Percentiles rank a stretch among this genome's conserved stretches.
phyloP scores from a whole-genome alignment of 345 rosid genomes.

The Geranium rotundifolium region DNA sequence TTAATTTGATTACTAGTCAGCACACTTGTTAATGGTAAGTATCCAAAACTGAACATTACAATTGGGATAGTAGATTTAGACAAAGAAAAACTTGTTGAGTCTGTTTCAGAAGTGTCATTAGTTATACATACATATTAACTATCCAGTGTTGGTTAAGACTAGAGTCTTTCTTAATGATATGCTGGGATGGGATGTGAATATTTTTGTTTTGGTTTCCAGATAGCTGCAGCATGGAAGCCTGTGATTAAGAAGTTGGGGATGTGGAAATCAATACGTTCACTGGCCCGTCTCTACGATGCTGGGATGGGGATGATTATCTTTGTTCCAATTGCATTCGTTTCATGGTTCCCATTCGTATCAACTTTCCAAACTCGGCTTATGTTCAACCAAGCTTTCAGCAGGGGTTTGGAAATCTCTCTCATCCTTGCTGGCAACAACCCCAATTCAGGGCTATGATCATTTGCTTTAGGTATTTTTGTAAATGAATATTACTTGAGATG shows the following conservation, averaged over 20 bases:
- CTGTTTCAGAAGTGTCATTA: no score
- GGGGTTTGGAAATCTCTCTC: conserved; percentile 87
- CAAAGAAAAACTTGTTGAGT: no score
- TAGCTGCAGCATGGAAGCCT: conserved; percentile 93
- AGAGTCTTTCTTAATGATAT: no score
- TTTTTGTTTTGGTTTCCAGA: conserved; percentile 26
- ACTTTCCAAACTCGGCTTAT: conserved; percentile 96
- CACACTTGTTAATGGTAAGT: no score
- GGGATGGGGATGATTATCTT: conserved; percentile 95
- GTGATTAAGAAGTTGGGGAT: conserved; percentile 54
- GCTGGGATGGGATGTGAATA: background rate
- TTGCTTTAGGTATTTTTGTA: no score
- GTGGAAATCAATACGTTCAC: conserved; percentile 87
- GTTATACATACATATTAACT: no score
- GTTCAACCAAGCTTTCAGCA: conserved; percentile 96
- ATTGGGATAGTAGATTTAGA: no score
- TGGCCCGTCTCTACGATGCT: conserved; percentile 78
- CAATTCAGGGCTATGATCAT: conserved; percentile 27
- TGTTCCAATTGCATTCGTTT: conserved; percentile 64
- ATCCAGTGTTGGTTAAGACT: no score
- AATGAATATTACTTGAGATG: no score
- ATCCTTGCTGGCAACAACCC: conserved; percentile 96
- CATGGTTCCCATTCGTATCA: conserved; percentile 95
- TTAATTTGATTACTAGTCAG: no score
- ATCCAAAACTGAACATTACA: no score